Evolutionary conservation across 176 grass and related monocot genomes (phyloP).

Genomic region (Poa annua): DNA sequence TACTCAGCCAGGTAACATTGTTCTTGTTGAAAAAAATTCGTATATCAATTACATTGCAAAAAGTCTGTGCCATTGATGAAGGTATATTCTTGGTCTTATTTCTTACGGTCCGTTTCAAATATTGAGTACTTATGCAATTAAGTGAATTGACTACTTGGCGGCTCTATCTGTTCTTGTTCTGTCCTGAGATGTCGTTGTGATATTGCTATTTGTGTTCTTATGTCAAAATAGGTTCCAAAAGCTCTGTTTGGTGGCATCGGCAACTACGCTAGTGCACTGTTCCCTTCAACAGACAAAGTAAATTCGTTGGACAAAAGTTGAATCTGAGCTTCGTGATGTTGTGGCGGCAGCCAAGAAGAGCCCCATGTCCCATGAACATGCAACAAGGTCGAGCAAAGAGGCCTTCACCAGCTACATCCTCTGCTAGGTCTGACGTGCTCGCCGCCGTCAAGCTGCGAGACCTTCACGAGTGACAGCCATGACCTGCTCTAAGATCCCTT

Average conservation of each 20-base stretch:
- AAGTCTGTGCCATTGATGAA: neutral
- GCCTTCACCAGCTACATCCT: too few species aligned
- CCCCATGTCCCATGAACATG: slow-evolving; percentile 29
- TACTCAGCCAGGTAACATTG: neutral
- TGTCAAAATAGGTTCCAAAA: slow-evolving; percentile 60
- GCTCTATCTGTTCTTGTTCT: neutral
- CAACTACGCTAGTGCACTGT: slow-evolving; percentile 92
- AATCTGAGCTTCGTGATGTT: slow-evolving; percentile 73
- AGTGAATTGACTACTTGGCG: neutral
- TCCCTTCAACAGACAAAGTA: slow-evolving; percentile 75
- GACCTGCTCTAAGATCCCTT: too few species aligned
- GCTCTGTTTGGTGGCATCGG: slow-evolving; percentile 82
- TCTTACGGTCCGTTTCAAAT: neutral
- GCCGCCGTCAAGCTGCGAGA: too few species aligned
- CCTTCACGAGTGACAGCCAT: too few species aligned
- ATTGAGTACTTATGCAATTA: neutral
- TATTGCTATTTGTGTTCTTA: slow-evolving; percentile 9
- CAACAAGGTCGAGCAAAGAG: too few species aligned
- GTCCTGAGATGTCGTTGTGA: neutral
- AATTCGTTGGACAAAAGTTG: slow-evolving; percentile 78
- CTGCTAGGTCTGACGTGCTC: too few species aligned
- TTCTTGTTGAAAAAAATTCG: neutral
- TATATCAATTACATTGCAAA: neutral
- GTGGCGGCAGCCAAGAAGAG: slow-evolving; percentile 79
- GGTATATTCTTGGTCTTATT: neutral